A percentile compares a stretch with the other conserved stretches of the same genome.
These are phyloP conservation scores for Pelagophyceae sp. DNA, from an alignment of 352 stramenopile species.

Conservation along the genomic window DNA sequence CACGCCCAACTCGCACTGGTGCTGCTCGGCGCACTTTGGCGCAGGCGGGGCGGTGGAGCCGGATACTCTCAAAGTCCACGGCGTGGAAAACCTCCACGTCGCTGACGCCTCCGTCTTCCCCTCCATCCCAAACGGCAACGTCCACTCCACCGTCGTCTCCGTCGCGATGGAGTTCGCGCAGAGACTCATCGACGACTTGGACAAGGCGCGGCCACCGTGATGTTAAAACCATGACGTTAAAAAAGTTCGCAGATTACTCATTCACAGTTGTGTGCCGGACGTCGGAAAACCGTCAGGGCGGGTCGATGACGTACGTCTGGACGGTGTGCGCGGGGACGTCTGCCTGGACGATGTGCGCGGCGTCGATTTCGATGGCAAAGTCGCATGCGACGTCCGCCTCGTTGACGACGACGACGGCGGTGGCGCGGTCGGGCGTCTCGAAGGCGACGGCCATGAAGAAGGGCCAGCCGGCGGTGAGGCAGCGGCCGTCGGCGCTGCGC, in stretches of 20 bases:
- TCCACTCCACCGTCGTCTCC: constrained; percentile 84
- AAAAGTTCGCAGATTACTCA: too few species aligned
- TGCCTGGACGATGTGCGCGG: not conserved
- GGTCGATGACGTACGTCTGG: not conserved
- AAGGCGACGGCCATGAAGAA: constrained; percentile 55
- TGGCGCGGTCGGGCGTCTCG: constrained; percentile 36
- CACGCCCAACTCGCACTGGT: constrained; percentile 65
- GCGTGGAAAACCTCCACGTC: constrained; percentile 69
- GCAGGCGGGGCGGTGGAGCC: constrained; percentile 49
- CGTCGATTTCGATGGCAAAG: constrained; percentile 14
- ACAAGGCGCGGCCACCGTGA: too few species aligned
- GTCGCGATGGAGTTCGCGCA: constrained; percentile 66
- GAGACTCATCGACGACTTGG: not conserved
- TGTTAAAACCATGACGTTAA: too few species aligned
- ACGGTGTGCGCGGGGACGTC: not conserved
- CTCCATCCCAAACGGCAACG: constrained; percentile 82
- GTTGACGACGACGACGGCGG: constrained; percentile 47
- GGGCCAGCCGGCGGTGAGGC: constrained; percentile 57
- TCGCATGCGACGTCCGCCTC: constrained; percentile 34
- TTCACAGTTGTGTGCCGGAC: too few species aligned
- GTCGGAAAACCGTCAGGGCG: too few species aligned
- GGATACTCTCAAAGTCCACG: constrained; percentile 64
- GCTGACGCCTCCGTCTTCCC: constrained; percentile 85
- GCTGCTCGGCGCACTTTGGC: constrained; percentile 63
- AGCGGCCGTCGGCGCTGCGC: constrained; percentile 19